phyloP scores from a whole-genome alignment of 495 filamentous ascomycete species.

The Hypoxylon trugodes region DNA sequence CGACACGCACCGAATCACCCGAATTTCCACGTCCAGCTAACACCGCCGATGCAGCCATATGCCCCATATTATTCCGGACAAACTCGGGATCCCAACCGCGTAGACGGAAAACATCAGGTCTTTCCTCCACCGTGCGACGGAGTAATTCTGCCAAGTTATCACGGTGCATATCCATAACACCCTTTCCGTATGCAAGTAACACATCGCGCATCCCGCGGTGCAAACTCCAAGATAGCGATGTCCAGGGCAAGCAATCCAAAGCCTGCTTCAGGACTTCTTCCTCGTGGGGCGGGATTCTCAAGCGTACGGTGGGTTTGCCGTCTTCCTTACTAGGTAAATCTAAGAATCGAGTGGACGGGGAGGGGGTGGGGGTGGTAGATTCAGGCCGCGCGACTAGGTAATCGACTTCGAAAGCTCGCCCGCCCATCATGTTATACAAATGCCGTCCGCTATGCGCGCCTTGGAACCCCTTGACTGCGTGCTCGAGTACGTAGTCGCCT shows the following conservation, averaged over 20 bases:
- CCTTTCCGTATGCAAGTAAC: constrained; percentile 42
- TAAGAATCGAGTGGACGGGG: constrained; percentile 5
- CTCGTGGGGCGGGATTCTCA: constrained; percentile 34
- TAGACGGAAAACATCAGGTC: constrained; percentile 19
- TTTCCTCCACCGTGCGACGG: constrained; percentile 11
- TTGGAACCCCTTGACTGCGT: constrained; percentile 42
- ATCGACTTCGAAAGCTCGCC: constrained; percentile 47
- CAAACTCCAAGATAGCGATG: constrained; percentile 46
- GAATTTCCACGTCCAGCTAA: constrained; percentile 44
- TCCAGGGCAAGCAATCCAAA: constrained; percentile 48
- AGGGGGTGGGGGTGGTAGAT: neutral
- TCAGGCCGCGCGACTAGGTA: constrained; percentile 39
- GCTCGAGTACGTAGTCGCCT: constrained; percentile 41
- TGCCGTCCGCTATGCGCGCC: constrained; percentile 45
- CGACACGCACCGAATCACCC: constrained; percentile 46
- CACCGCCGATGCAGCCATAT: constrained; percentile 40
- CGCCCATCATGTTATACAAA: constrained; percentile 49
- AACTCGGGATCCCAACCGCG: constrained; percentile 44
- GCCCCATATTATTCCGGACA: constrained; percentile 41
- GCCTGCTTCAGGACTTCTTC: constrained; percentile 24
- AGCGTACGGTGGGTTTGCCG: constrained; percentile 1
- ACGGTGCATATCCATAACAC: constrained; percentile 42
- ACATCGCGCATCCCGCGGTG: constrained; percentile 48
- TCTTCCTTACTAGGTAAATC: constrained; percentile 18
- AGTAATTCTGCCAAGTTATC: constrained; percentile 34